These are phyloP conservation scores for Trichoderma reesei DNA, from an alignment of 495 filamentous ascomycete genomes.

Conservation along the genomic window DNA sequence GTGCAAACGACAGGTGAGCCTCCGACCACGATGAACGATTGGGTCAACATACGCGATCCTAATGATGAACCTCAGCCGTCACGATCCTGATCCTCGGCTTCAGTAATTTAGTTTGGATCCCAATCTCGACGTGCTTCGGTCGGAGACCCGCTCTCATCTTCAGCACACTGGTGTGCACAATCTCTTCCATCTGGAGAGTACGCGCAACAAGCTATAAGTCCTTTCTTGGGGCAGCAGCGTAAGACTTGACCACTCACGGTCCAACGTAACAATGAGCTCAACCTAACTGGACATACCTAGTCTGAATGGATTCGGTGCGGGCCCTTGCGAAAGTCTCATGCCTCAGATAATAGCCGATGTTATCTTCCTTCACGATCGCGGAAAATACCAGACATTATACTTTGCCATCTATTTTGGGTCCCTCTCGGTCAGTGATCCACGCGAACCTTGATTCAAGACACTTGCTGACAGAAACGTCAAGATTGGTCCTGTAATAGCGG, in stretches of 20 bases:
- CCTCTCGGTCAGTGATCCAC: constrained; percentile 25
- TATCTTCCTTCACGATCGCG: constrained; percentile 55
- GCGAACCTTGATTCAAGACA: neutral
- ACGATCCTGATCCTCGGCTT: constrained; percentile 55
- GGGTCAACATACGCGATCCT: too few species aligned
- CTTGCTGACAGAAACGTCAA: constrained; percentile 12
- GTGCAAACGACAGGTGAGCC: constrained; percentile 29
- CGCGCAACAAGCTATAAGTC: constrained; percentile 44
- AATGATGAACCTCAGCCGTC: constrained; percentile 18
- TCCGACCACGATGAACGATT: neutral
- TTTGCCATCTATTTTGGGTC: constrained; percentile 41
- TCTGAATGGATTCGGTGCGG: constrained; percentile 55
- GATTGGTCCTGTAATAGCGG: constrained; percentile 47
- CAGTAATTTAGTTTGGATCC: constrained; percentile 57
- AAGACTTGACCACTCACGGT: constrained; percentile 2
- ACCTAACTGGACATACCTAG: constrained; percentile 5
- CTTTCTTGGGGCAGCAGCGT: constrained; percentile 54
- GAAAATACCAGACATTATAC: constrained; percentile 56
- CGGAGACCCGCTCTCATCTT: constrained; percentile 48
- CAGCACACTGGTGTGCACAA: constrained; percentile 47
- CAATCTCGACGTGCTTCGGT: constrained; percentile 49
- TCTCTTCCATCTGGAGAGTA: constrained; percentile 51
- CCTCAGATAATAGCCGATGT: constrained; percentile 55
- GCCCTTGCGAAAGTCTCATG: constrained; percentile 44
- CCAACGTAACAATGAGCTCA: neutral